phyloP scores from a whole-genome alignment of 345 rosid genomes.

The Citrus unshiu region DNA sequence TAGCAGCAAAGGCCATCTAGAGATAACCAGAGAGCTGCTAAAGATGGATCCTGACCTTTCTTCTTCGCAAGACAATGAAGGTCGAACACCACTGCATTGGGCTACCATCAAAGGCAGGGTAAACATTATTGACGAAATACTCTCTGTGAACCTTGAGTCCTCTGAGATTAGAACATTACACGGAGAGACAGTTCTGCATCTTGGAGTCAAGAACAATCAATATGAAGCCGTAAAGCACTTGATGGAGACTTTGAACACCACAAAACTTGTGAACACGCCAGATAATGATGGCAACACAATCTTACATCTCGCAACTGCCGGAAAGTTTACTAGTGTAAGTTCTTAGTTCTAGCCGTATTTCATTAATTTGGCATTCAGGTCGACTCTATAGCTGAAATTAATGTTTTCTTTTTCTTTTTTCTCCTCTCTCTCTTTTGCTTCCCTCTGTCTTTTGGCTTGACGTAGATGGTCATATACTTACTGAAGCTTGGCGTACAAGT shows the following conservation, averaged over 20 bases:
- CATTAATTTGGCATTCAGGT: neutral
- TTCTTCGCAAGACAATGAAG: conserved; percentile 30
- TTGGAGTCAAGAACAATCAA: conserved; percentile 41
- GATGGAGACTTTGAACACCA: conserved; percentile 25
- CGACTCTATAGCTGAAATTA: neutral
- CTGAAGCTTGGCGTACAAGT: conserved; percentile 32
- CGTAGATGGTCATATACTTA: conserved; percentile 34
- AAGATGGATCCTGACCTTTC: conserved; percentile 32
- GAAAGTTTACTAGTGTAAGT: conserved; percentile 36
- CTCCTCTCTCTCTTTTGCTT: too few species aligned
- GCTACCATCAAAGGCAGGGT: conserved; percentile 51
- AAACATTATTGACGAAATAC: conserved; percentile 34
- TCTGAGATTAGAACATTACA: conserved; percentile 25
- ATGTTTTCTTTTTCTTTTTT: too few species aligned
- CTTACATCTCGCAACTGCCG: conserved; percentile 50
- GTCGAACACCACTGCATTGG: conserved; percentile 48
- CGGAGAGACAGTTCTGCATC: conserved; percentile 52
- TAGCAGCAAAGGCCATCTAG: conserved; percentile 46
- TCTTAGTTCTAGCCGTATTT: neutral
- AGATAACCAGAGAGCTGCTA: conserved; percentile 40
- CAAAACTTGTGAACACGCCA: conserved; percentile 26
- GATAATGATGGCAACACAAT: conserved; percentile 50
- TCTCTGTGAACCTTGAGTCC: conserved; percentile 29
- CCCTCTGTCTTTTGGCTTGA: neutral
- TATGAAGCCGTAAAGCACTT: conserved; percentile 39